Percentiles rank a stretch among this genome's conserved stretches.
These are phyloP conservation scores for Hirsutella thompsonii DNA, from an alignment of 2,329 filamentous ascomycete species.

Conservation along the genomic window DNA sequence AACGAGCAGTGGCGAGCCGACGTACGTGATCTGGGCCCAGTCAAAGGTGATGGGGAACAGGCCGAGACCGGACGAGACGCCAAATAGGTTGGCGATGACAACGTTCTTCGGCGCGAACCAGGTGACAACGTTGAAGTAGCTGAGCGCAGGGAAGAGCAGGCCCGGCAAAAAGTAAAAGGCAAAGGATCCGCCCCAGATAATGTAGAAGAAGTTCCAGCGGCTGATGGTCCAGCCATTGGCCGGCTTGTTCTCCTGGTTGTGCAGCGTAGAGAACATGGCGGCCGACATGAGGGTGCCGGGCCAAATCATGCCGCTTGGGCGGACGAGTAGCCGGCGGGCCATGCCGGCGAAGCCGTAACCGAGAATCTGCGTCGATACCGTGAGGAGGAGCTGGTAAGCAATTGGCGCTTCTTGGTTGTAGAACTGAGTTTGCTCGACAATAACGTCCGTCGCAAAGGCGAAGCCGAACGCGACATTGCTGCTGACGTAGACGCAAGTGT, in stretches of 20 bases:
- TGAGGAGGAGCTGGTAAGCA: slow-evolving; percentile 68
- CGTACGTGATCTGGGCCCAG: slow-evolving; percentile 83
- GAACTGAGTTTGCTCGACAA: slow-evolving; percentile 81
- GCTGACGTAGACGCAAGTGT: slow-evolving; percentile 79
- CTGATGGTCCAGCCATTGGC: slow-evolving; percentile 76
- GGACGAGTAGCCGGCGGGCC: slow-evolving; percentile 67
- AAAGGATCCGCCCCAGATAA: slow-evolving; percentile 58
- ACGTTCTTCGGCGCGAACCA: slow-evolving; percentile 82
- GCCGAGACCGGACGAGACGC: slow-evolving; percentile 71
- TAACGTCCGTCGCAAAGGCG: slow-evolving; percentile 79
- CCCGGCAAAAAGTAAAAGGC: slow-evolving; percentile 78
- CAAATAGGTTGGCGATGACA: slow-evolving; percentile 77
- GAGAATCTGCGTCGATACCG: slow-evolving; percentile 73
- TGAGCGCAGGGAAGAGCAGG: slow-evolving; percentile 69
- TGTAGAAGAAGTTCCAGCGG: slow-evolving; percentile 72
- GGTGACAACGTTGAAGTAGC: slow-evolving; percentile 80
- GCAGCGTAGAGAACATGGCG: slow-evolving; percentile 77
- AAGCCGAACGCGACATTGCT: slow-evolving; percentile 86
- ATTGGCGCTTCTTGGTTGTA: slow-evolving; percentile 72
- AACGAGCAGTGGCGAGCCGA: slow-evolving; percentile 71
- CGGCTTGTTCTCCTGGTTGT: slow-evolving; percentile 70
- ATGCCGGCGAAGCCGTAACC: slow-evolving; percentile 80
- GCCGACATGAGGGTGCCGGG: slow-evolving; percentile 79
- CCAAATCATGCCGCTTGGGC: slow-evolving; percentile 86
- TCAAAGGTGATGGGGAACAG: slow-evolving; percentile 81